Evolutionary conservation across 345 rosid species (phyloP), one percentile per base, ranked within the genome.

Genomic region (Boechera divaricarpa): DNA sequence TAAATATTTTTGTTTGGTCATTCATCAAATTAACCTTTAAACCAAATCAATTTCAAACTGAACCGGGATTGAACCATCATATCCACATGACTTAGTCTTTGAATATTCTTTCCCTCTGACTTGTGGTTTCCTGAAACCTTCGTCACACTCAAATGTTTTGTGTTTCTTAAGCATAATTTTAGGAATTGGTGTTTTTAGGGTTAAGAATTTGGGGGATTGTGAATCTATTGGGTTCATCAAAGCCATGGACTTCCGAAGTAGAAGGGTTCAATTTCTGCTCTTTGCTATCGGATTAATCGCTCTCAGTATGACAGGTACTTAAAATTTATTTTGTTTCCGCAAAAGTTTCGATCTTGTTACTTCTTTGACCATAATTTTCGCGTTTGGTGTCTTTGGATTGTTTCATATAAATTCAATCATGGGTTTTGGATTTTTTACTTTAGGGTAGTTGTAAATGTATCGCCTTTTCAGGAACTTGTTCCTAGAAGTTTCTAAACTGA

Each of bases 301-400:
- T 65, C 97, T 94, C 58, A 88, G 98, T 63, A 75, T 90, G 76
- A 78, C 91, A 53, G 97, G 98, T 91, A 82, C 70, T 65, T 66
- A 6, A 9, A 51, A 8, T 44, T 9, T 39, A 39, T 24, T 41
- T 13, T 12, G 11, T 21, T 35, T 36, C 68, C 49, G 13, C 6
- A 1, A 33, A 49, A 75, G 10, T 29, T 52, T 52, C n/a, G 35
- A 58, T 64, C 36, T 51, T 16, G 31, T 52, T 49, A n/a, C 67
- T 65, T 63, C 13, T 72, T 64, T 11, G 5, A 56, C 59, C 64
- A 31, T 58, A 24, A 32, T 0, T 33, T 53, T 72, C 38, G 15
- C 29, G 8, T 54, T 35, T 26, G 0, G 7, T 42, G n/a, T 53
- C 1, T 39, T 62, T 55, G 24, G 57, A 35, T 56, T 3, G 28